phyloP scores from a whole-genome alignment of 257 asterid genomes.

The Fraxinus excelsior region DNA sequence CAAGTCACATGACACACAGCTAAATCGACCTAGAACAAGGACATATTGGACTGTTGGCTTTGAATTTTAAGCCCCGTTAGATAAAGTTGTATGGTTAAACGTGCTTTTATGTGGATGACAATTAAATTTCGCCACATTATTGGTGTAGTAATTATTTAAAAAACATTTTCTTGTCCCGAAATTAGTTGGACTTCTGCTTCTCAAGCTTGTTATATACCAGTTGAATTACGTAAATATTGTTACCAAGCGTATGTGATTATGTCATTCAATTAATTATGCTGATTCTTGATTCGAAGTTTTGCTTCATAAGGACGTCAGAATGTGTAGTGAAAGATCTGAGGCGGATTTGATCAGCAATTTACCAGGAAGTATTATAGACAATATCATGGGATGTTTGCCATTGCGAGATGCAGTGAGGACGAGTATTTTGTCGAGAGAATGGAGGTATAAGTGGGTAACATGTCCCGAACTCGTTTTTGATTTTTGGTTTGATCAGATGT shows the following conservation, averaged over 20 bases:
- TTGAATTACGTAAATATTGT: neutral
- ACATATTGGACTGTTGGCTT: too few relatives aligned
- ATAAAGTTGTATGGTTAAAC: neutral
- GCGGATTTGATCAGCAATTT: conserved; percentile 41
- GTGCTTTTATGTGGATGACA: neutral
- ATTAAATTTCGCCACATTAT: neutral
- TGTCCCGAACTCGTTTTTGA: conserved; percentile 54
- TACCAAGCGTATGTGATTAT: neutral
- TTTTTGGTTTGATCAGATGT: conserved; percentile 52
- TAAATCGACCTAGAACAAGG: too few relatives aligned
- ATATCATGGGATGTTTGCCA: conserved; percentile 57
- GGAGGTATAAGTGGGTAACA: conserved; percentile 57
- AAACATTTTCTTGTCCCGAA: too few relatives aligned
- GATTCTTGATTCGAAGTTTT: conserved; percentile 19
- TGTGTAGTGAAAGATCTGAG: conserved; percentile 33
- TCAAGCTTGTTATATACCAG: too few relatives aligned
- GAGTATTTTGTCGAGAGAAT: conserved; percentile 56
- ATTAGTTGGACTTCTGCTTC: too few relatives aligned
- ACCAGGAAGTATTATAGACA: conserved; percentile 46
- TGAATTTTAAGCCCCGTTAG: too few relatives aligned
- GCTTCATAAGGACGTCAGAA: conserved; percentile 7
- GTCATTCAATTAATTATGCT: neutral
- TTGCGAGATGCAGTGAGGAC: conserved; percentile 58
- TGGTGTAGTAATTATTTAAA: neutral
- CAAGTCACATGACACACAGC: too few relatives aligned